phyloP scores from a whole-genome alignment of 768 basidiomycete genomes.

The Lentinula raphanica region DNA sequence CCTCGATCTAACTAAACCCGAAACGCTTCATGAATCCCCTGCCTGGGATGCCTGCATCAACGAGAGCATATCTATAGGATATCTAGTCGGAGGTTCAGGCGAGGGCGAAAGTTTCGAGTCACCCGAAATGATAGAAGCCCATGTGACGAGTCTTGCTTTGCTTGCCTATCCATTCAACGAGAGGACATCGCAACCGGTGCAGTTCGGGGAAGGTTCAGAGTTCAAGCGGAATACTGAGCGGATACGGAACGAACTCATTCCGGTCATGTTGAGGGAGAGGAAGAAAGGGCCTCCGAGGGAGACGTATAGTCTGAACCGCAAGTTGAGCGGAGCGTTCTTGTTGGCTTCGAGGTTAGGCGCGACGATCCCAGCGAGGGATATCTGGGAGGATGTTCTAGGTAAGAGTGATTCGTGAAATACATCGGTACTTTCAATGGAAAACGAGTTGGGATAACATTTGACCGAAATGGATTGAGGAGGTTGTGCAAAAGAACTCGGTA shows the following conservation, averaged over 20 bases:
- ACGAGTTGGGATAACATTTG: too few relatives aligned
- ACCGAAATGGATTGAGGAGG: too few relatives aligned
- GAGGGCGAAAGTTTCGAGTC: slow-evolving; percentile 40
- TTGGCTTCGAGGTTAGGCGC: slow-evolving; percentile 73
- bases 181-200: slow-evolving; percentile 62
- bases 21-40: background rate
- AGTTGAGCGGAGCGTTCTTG: slow-evolving; percentile 78
- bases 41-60: slow-evolving; percentile 50
- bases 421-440: too few relatives aligned
- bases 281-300: slow-evolving; percentile 91
- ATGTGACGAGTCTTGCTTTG: slow-evolving; percentile 75
- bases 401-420: too few relatives aligned
- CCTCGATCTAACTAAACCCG: slow-evolving; percentile 48
- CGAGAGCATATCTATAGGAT: slow-evolving; percentile 79
- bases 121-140: slow-evolving; percentile 83
- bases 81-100: slow-evolving; percentile 85
- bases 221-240: slow-evolving; percentile 72
- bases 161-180: slow-evolving; percentile 81
- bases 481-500: too few relatives aligned
- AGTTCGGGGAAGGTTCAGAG: slow-evolving; percentile 61
- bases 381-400: slow-evolving; percentile 72
- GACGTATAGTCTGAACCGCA: slow-evolving; percentile 91
- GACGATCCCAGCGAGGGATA: slow-evolving; percentile 58
- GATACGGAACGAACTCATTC: slow-evolving; percentile 71
- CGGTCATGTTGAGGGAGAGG: slow-evolving; percentile 83